A percentile compares a stretch with the other conserved stretches of the same genome.
Conservation (phyloP, 371 early-diverging fungal species). For the Saksenaea vasiformis region DNA sequence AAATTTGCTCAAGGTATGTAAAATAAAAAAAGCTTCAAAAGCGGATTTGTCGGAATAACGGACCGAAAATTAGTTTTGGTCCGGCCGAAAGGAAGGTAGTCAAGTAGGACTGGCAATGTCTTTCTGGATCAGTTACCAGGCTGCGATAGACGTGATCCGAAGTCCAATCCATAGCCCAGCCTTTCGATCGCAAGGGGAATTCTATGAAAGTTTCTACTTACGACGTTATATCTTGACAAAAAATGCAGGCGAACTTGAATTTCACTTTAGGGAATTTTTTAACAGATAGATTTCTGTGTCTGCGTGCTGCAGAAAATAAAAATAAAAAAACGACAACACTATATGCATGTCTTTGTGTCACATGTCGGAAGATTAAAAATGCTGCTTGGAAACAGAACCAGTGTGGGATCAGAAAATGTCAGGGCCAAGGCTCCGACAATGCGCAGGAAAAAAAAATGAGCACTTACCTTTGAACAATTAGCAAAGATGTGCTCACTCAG, state of each 20-base stretch:
- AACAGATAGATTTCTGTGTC: neutral
- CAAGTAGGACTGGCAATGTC: slow-evolving; percentile 52
- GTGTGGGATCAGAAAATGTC: neutral
- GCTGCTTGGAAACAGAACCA: neutral
- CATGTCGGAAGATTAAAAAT: neutral
- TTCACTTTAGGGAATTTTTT: slow-evolving; percentile 6
- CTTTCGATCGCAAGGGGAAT: slow-evolving; percentile 28
- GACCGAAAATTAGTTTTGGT: slow-evolving; percentile 30
- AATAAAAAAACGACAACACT: too few species aligned
- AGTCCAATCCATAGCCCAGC: slow-evolving; percentile 42
- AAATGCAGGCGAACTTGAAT: slow-evolving; percentile 26
- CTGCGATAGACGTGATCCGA: slow-evolving; percentile 36
- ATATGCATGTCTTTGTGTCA: neutral
- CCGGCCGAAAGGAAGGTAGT: slow-evolving; percentile 43
- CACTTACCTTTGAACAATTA: neutral
- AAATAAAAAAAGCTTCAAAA: neutral
- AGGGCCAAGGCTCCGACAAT: neutral
- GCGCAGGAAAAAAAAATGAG: neutral
- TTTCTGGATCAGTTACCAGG: slow-evolving; percentile 48
- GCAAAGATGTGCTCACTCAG: slow-evolving; percentile 2
- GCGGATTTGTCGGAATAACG: neutral
- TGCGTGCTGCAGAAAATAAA: too few species aligned
- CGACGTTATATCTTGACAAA: slow-evolving; percentile 44
- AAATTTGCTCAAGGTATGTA: slow-evolving; percentile 41
- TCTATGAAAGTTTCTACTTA: slow-evolving; percentile 44